Percentiles rank a stretch among this genome's conserved stretches.
Conservation (phyloP, 1,139 yeast species). For the Yamadazyma dushanensis region DNA sequence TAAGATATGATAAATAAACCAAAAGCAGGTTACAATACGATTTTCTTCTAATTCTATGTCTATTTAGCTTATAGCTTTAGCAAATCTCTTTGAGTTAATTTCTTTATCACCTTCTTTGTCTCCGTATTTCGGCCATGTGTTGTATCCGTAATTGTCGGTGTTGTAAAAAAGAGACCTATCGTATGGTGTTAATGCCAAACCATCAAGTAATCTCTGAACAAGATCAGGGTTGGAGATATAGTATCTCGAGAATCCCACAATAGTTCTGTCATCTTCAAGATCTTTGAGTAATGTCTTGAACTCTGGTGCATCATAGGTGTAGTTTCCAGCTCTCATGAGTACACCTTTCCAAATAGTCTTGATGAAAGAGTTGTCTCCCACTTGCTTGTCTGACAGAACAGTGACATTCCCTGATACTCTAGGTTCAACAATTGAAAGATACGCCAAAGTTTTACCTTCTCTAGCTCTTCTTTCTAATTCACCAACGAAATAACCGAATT, state of each 20-base stretch:
- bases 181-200: constrained; percentile 14
- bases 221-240: constrained; percentile 57
- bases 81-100: not conserved
- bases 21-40: too few species aligned
- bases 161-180: constrained; percentile 25
- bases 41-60: not conserved
- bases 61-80: not conserved
- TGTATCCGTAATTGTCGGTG: constrained; percentile 27
- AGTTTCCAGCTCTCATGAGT: constrained; percentile 48
- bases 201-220: constrained; percentile 42
- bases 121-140: constrained; percentile 20
- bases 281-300: constrained; percentile 21
- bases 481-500: constrained; percentile 33
- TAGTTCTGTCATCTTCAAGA: constrained; percentile 20
- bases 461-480: constrained; percentile 40
- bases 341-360: constrained; percentile 19
- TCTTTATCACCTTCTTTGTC: not conserved
- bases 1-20: too few species aligned
- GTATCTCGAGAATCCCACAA: constrained; percentile 47
- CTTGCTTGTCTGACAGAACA: constrained; percentile 41
- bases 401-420: constrained; percentile 18
- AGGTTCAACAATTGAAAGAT: constrained; percentile 54
- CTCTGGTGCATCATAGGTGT: constrained; percentile 22
- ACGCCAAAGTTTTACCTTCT: constrained; percentile 44
- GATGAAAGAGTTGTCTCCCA: not conserved